Conservation (phyloP, 495 filamentous ascomycete species). For the Penicillium robsamsonii region DNA sequence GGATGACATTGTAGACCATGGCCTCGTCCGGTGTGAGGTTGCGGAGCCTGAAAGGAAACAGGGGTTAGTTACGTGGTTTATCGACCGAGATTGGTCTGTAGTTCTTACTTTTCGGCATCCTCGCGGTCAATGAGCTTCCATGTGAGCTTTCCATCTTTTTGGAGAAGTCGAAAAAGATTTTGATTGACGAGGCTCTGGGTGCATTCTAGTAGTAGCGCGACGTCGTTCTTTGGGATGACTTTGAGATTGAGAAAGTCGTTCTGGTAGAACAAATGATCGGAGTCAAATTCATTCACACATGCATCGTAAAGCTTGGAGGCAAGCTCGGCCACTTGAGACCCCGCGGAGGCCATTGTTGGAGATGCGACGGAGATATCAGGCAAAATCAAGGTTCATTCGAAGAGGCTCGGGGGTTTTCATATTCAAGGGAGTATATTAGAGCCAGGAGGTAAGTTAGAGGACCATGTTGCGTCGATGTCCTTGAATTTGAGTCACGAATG, state of each 20-base stretch:
- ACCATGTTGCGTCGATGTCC: constrained; percentile 19
- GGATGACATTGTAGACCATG: constrained; percentile 81
- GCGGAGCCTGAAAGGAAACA: constrained; percentile 54
- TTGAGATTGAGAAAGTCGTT: constrained; percentile 60
- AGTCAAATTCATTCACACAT: constrained; percentile 38
- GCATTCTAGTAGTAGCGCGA: constrained; percentile 56
- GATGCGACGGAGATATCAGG: constrained; percentile 15
- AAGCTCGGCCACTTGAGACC: constrained; percentile 37
- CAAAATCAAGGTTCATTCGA: constrained; percentile 21
- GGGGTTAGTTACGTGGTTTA: constrained; percentile 8
- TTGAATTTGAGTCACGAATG: constrained; percentile 21
- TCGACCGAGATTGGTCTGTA: not conserved
- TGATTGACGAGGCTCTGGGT: constrained; percentile 63
- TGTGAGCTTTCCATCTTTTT: constrained; percentile 52
- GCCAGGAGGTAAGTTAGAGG: constrained; percentile 24
- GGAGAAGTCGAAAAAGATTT: constrained; percentile 62
- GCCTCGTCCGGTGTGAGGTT: constrained; percentile 66
- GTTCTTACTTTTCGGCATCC: constrained; percentile 66
- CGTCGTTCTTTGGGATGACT: constrained; percentile 59
- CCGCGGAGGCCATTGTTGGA: constrained; percentile 37
- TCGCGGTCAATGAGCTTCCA: constrained; percentile 67
- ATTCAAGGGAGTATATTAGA: constrained; percentile 26
- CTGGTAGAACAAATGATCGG: constrained; percentile 61
- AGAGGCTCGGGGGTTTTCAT: constrained; percentile 19
- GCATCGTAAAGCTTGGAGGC: constrained; percentile 47